Evolutionary conservation across 306 rosid species (phyloP).

Genomic region (Arachis hypogaea): DNA sequence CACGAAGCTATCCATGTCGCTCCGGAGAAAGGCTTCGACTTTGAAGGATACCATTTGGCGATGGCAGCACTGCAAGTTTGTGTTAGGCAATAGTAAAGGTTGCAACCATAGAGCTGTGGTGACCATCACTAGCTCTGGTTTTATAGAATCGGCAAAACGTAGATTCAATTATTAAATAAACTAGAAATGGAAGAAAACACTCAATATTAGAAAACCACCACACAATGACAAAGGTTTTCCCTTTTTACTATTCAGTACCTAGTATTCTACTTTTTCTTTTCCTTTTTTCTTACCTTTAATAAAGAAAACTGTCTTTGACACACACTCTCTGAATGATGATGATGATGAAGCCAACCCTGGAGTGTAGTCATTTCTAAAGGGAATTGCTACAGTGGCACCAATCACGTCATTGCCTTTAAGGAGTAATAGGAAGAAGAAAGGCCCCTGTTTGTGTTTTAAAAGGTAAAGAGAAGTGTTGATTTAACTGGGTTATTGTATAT

Average conservation of each 20-base stretch:
- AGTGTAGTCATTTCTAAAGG: too few relatives aligned
- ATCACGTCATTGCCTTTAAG: too few relatives aligned
- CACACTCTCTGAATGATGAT: too few relatives aligned
- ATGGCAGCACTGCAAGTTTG: background rate
- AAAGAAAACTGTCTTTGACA: too few relatives aligned
- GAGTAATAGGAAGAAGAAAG: too few relatives aligned
- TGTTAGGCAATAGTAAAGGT: constrained; percentile 32
- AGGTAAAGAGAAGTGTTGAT: too few relatives aligned
- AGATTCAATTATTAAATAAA: background rate
- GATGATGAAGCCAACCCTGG: too few relatives aligned
- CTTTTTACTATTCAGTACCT: background rate
- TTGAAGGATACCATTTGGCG: background rate
- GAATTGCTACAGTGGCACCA: too few relatives aligned
- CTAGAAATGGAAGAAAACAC: background rate
- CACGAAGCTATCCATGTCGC: constrained; percentile 60
- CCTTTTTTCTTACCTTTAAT: too few relatives aligned
- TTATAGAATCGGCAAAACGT: background rate
- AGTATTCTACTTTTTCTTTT: too few relatives aligned
- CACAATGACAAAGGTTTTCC: background rate
- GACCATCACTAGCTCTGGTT: background rate
- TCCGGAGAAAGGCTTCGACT: constrained; percentile 59
- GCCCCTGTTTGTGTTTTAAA: too few relatives aligned
- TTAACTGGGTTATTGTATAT: too few relatives aligned
- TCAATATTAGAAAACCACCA: background rate
- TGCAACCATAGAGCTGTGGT: constrained; percentile 41